Evolutionary conservation across 768 basidiomycete genomes (phyloP), one percentile per base, ranked within the genome.

Genomic region (Amanita brunnescens): DNA sequence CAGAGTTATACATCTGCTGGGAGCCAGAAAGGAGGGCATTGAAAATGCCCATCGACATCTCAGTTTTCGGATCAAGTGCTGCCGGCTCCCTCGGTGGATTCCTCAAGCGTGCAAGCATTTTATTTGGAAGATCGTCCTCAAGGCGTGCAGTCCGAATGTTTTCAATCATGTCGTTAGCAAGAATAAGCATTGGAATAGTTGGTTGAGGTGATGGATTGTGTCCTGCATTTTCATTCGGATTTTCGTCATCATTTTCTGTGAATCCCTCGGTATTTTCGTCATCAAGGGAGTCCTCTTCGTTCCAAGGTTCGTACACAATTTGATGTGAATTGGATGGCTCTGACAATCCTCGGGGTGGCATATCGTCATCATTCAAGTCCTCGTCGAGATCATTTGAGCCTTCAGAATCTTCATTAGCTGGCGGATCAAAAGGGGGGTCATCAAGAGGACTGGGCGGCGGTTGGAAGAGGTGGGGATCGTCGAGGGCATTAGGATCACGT

Each of bases 31-130:
- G 1, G 20, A 38, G 46, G 10, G 30, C 21, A 9, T 34, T 47
- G 33, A 47, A 47, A 20, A 47, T 47, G n/a, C 45, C 45, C 18
- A 47, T 47, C 3, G 35, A 34, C 33, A 7, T 34, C 16, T 47
- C 14, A 6, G 30, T 33, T 4, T 10, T 32, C 2, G 45, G 29
- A 32, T 37, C 20, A 16, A 33, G 29, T 16, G 14, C 3, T 2
- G 7, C 20, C 9, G 29, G 34, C 45, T 33, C 45, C 6, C 18
- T 21, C 12, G 30, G 30, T 13, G 23, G 46, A 21, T 13, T 34
- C 30, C 32, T 38, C 46, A 47, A 20, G 33, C 3, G 5, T 34
- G 35, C 30, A 14, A 47, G 18, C 35, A 47, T 34, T 12, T 34
- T 34, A 13, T 38, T 18, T 1, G 30, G 32, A 3, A 34, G 46